phyloP scores from a whole-genome alignment of 805 yeast genomes.

The Saccharomycopsis sp. region DNA sequence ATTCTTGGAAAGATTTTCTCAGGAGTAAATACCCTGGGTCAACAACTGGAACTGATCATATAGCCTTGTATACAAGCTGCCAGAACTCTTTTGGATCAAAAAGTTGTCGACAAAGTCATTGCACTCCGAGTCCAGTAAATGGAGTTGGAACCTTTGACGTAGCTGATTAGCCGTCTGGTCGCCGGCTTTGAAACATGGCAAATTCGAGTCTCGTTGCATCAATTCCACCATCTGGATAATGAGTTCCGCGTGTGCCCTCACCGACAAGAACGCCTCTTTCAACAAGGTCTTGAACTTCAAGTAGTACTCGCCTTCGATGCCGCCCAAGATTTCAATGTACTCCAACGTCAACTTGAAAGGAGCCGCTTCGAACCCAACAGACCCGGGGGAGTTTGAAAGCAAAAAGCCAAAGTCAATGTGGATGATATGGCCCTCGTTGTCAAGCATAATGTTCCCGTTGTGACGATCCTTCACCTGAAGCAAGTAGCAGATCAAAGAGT shows the following conservation, averaged over 20 bases:
- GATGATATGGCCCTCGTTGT: constrained; percentile 88
- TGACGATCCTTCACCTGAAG: constrained; percentile 94
- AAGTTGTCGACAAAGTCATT: constrained; percentile 70
- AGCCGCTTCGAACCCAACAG: constrained; percentile 95
- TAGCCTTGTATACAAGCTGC: constrained; percentile 81
- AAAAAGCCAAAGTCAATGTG: constrained; percentile 95
- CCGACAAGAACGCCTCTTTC: constrained; percentile 62
- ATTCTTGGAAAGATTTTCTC: too few relatives aligned
- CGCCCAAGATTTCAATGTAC: constrained; percentile 83
- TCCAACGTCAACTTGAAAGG: constrained; percentile 90
- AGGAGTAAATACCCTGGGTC: constrained; percentile 90
- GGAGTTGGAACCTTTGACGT: constrained; percentile 73
- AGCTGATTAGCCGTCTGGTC: constrained; percentile 71
- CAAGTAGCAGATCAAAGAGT: constrained; percentile 82
- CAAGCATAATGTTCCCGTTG: constrained; percentile 95
- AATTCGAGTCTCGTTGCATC: constrained; percentile 83
- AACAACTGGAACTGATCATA: constrained; percentile 92
- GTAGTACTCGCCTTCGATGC: constrained; percentile 54
- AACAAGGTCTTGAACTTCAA: constrained; percentile 51
- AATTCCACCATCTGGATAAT: constrained; percentile 78
- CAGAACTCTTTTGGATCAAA: constrained; percentile 72
- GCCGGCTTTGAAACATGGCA: constrained; percentile 90
- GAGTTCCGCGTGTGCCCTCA: constrained; percentile 67
- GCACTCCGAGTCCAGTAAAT: constrained; percentile 60
- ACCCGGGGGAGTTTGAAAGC: constrained; percentile 91